Base-by-base conservation (phyloP, 2,329 filamentous ascomycete genomes). In the Aspergillus hortae region DNA sequence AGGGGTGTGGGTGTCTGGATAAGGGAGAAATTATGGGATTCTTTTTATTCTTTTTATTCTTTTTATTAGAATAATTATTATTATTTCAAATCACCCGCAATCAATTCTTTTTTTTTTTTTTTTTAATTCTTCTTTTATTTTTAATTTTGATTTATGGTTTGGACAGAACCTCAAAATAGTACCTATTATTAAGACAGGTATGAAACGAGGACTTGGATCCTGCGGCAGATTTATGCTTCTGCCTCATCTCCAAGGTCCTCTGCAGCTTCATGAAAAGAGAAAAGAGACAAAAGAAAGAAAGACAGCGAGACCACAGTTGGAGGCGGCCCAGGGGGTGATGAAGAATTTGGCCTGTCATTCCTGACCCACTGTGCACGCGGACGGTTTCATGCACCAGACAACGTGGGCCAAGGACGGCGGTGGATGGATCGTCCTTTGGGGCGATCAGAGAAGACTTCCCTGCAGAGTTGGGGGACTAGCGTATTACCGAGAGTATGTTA, bases 361-460 rank as follows among this genome's bases (percentile, higher is more conserved):
- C 60, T 58, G 67, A 67, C 62, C 67, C 67, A 69, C 67, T 58
- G 58, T 59, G 65, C 65, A 69, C 67, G 67, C 67, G 67, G 64
- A 66, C 61, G 63, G 66, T 69, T 65, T 66, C 64, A 67, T 67
- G 67, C 67, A 67, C 63, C 61, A 65, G 63, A 67, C 63, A 70
- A 70, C 67, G 67, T 70, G 67, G 67, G 66, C 65, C 63, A 66
- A 65, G 62, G 57, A 54, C 51, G 54, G 49, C 57, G 51, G 51
- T 59, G 56, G 58, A 61, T 57, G 55, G 58, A 61, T 61, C 58
- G 52, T 57, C 58, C 56, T 55, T 57, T 61, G 51, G 54, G 55
- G 52, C 57, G 60, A 61, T 62, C 59, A 60, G 44, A 56, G 48
- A 63, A 64, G 56, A 59, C 48, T 56, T 58, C 52, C 54, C 54